These are phyloP conservation scores for Glycine tomentella DNA, from an alignment of 306 rosid species.

Conservation along the genomic window DNA sequence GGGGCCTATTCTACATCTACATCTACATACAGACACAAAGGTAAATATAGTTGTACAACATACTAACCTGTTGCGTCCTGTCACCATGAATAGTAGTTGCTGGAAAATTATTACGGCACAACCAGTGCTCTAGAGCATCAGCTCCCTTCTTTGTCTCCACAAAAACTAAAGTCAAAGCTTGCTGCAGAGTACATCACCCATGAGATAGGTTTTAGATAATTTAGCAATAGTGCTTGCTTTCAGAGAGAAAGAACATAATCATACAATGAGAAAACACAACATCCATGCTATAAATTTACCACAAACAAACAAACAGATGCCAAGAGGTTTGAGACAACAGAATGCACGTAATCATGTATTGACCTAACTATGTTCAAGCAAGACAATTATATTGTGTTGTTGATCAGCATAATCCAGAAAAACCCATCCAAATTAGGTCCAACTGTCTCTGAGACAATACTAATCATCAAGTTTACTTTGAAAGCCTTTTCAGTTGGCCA, in stretches of 20 bases:
- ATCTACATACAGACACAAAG: not conserved
- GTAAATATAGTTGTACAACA: constrained; percentile 19
- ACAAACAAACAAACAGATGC: not conserved
- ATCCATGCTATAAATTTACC: constrained; percentile 7
- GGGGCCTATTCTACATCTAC: not conserved
- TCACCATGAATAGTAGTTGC: constrained; percentile 99
- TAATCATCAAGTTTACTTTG: constrained; percentile 12
- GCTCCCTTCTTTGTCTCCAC: constrained; percentile 99
- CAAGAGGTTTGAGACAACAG: not conserved
- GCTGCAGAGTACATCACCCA: constrained; percentile 60
- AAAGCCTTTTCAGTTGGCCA: not conserved
- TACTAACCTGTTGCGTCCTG: constrained; percentile 91
- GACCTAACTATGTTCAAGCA: not conserved
- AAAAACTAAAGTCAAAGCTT: constrained; percentile 92
- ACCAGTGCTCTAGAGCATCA: constrained; percentile 92
- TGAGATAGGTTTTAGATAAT: not conserved
- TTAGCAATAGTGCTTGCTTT: not conserved
- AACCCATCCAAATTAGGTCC: constrained; percentile 15
- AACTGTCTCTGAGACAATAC: not conserved
- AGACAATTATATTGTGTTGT: not conserved
- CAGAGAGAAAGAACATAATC: not conserved
- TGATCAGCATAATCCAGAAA: constrained; percentile 12
- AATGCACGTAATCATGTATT: constrained; percentile 17
- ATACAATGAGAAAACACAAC: constrained; percentile 12
- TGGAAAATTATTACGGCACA: constrained; percentile 82